Evolutionary conservation across 371 early-diverging fungal species (phyloP).

Genomic region (Rhizomucor miehei): DNA sequence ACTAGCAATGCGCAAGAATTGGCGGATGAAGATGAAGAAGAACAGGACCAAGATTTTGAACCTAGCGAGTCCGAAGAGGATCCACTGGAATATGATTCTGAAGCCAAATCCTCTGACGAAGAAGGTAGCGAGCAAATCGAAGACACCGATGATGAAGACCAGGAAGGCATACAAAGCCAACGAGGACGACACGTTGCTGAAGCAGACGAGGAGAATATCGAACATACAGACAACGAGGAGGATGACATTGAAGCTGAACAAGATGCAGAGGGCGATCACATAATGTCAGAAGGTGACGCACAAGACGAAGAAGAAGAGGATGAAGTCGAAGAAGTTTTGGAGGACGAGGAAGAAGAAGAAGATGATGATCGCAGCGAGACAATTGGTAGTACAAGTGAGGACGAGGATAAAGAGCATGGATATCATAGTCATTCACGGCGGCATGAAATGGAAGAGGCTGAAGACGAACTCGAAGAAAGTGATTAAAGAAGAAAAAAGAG

Average conservation of each 20-base stretch:
- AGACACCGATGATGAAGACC: conserved; percentile 9
- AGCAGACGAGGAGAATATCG: conserved; percentile 3
- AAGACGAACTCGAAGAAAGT: conserved; percentile 15
- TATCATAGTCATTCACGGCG: not conserved
- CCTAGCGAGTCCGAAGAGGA: conserved; percentile 1
- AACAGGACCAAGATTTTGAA: conserved; percentile 2
- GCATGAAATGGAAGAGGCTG: conserved; percentile 6
- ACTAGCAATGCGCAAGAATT: not conserved
- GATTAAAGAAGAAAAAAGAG: conserved; percentile 2
- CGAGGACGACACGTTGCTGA: not conserved
- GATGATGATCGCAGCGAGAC: conserved; percentile 5
- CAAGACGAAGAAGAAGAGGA: conserved; percentile 10
- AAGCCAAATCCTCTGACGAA: not conserved
- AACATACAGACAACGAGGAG: conserved; percentile 4
- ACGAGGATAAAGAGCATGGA: not conserved
- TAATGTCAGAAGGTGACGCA: conserved; percentile 5
- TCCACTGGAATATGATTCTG: not conserved
- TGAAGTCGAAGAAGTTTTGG: not conserved
- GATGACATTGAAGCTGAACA: conserved; percentile 7
- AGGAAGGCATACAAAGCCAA: not conserved
- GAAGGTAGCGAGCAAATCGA: conserved; percentile 10
- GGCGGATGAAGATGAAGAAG: conserved; percentile 12
- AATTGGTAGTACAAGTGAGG: conserved; percentile 1
- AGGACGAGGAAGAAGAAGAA: conserved; percentile 2
- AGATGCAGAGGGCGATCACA: not conserved